phyloP scores from a whole-genome alignment of 768 basidiomycete species.

The Fomitopsis serialis region DNA sequence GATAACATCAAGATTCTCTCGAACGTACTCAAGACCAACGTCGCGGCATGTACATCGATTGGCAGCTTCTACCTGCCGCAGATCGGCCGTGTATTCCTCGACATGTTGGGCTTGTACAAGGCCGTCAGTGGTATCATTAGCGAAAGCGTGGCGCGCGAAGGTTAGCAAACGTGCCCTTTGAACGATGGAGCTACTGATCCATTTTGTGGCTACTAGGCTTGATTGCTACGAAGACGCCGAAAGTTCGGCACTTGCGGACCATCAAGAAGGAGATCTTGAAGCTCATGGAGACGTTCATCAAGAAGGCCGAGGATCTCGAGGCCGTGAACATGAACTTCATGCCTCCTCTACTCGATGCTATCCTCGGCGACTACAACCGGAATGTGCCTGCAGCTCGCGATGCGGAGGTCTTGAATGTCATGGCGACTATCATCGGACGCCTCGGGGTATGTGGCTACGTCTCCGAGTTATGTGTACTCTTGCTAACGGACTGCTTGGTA shows the following conservation, averaged over 20 bases:
- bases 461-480: neutral
- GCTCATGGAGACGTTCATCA: slow-evolving; percentile 96
- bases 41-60: slow-evolving; percentile 94
- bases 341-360: slow-evolving; percentile 92
- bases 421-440: slow-evolving; percentile 88
- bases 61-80: slow-evolving; percentile 98
- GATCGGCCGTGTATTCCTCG: slow-evolving; percentile 90
- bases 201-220: slow-evolving; percentile 44
- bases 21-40: slow-evolving; percentile 97
- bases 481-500: slow-evolving; percentile 26
- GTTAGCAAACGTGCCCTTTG: slow-evolving; percentile 32
- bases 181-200: neutral
- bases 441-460: slow-evolving; percentile 68
- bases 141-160: slow-evolving; percentile 82
- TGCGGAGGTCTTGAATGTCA: slow-evolving; percentile 95
- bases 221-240: slow-evolving; percentile 94
- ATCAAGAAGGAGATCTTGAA: slow-evolving; percentile 99
- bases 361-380: slow-evolving; percentile 94
- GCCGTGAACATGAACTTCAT: slow-evolving; percentile 89
- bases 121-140: slow-evolving; percentile 96
- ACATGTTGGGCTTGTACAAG: slow-evolving; percentile 97
- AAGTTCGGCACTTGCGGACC: slow-evolving; percentile 88
- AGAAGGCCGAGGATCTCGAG: slow-evolving; percentile 95
- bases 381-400: slow-evolving; percentile 93
- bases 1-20: slow-evolving; percentile 97